Evolutionary conservation across 371 early-diverging fungal species (phyloP).

Genomic region (Lichtheimia corymbifera): DNA sequence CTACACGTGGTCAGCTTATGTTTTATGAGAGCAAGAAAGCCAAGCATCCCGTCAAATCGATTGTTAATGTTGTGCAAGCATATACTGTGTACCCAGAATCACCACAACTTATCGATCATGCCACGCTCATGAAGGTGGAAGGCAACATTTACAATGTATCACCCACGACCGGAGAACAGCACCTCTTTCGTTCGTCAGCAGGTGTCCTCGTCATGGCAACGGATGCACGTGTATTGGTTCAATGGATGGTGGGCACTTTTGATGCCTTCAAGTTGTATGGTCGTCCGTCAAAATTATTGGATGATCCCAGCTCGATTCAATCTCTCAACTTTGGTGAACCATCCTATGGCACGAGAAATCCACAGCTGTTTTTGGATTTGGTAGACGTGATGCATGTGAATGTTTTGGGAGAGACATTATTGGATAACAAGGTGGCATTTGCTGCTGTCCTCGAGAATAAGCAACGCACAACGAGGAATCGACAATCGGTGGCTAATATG

Average conservation of each 20-base stretch:
- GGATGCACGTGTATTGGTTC: slow-evolving; percentile 39
- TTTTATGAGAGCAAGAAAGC: slow-evolving; percentile 63
- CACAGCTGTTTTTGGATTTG: slow-evolving; percentile 35
- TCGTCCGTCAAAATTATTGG: slow-evolving; percentile 37
- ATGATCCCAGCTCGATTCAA: slow-evolving; percentile 25
- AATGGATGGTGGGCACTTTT: slow-evolving; percentile 46
- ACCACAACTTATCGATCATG: slow-evolving; percentile 40
- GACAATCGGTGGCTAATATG: slow-evolving; percentile 4
- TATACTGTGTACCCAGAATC: slow-evolving; percentile 75
- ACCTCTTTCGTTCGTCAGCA: slow-evolving; percentile 13
- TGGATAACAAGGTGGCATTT: slow-evolving; percentile 37
- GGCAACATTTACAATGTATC: slow-evolving; percentile 20
- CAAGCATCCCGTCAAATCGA: slow-evolving; percentile 55
- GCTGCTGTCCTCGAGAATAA: slow-evolving; percentile 26
- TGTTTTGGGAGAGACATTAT: slow-evolving; percentile 19
- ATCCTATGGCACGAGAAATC: not conserved
- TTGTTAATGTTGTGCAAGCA: slow-evolving; percentile 64
- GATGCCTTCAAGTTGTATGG: slow-evolving; percentile 57
- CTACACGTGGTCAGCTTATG: slow-evolving; percentile 53
- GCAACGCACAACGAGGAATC: slow-evolving; percentile 1
- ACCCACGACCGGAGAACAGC: slow-evolving; percentile 24
- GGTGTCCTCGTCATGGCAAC: slow-evolving; percentile 47
- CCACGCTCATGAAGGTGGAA: slow-evolving; percentile 47
- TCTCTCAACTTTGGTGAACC: slow-evolving; percentile 43
- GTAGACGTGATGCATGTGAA: slow-evolving; percentile 25